These are phyloP conservation scores for Neurospora sp. DNA, from an alignment of 495 filamentous ascomycete species.

Conservation along the genomic window DNA sequence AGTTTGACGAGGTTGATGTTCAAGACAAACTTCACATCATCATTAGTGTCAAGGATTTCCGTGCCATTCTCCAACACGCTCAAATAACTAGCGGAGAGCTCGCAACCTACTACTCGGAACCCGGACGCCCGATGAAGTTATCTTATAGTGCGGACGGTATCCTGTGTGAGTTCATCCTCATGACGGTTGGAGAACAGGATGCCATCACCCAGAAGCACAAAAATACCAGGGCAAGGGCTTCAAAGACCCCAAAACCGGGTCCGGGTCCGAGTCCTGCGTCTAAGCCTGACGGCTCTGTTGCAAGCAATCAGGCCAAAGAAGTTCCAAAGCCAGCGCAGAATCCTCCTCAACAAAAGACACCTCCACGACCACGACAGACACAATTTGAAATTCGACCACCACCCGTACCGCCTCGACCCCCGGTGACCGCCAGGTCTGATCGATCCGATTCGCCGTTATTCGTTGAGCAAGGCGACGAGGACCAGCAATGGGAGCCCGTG, in stretches of 20 bases:
- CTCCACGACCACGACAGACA: slow-evolving; percentile 11
- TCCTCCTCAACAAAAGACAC: slow-evolving; percentile 10
- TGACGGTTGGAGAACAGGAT: slow-evolving; percentile 78
- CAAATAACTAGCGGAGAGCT: slow-evolving; percentile 61
- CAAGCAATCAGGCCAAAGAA: slow-evolving; percentile 3
- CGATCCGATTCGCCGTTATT: slow-evolving; percentile 63
- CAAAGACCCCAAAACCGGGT: slow-evolving; percentile 16
- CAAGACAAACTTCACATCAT: slow-evolving; percentile 71
- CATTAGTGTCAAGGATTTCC: slow-evolving; percentile 91
- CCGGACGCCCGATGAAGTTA: slow-evolving; percentile 74
- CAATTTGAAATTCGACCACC: slow-evolving; percentile 28
- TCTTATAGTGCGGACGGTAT: slow-evolving; percentile 66
- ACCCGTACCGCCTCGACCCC: slow-evolving; percentile 32
- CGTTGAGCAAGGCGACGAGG: slow-evolving; percentile 54
- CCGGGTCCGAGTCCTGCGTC: slow-evolving; percentile 25
- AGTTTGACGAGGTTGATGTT: slow-evolving; percentile 75
- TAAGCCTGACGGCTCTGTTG: slow-evolving; percentile 26
- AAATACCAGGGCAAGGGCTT: slow-evolving; percentile 21
- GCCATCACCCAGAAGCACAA: slow-evolving; percentile 31
- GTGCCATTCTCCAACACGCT: slow-evolving; percentile 78
- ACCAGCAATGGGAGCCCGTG: slow-evolving; percentile 76
- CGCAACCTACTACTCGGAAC: slow-evolving; percentile 67
- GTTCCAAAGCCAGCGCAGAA: background rate
- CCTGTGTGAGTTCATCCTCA: slow-evolving; percentile 77
- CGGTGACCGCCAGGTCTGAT: slow-evolving; percentile 55